Percentiles rank a stretch among this genome's conserved stretches.
Conservation (phyloP, 2,329 filamentous ascomycete genomes). For the Sphaerulina vaccinii region DNA sequence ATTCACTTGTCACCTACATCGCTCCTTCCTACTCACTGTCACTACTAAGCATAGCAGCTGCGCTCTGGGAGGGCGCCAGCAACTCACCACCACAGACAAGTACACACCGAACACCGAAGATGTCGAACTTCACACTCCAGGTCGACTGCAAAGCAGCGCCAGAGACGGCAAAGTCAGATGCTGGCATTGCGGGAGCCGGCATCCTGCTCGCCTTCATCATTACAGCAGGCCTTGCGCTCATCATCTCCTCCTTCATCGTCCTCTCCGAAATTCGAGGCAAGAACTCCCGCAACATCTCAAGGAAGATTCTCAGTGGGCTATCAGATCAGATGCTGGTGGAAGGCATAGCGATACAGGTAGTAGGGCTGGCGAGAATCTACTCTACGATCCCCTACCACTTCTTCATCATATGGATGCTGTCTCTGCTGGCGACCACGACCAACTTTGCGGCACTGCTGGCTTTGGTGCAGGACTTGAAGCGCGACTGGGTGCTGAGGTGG, state of each 20-base stretch:
- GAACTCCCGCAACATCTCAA: conserved; percentile 53
- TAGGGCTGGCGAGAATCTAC: conserved; percentile 60
- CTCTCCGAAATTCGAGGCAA: conserved; percentile 52
- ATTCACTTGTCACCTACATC: background rate
- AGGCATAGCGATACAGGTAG: conserved; percentile 65
- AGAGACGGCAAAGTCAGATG: conserved; percentile 49
- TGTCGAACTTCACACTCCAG: conserved; percentile 16
- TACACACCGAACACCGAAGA: conserved; percentile 1
- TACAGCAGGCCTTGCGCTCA: conserved; percentile 58
- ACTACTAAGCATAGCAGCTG: too few relatives aligned
- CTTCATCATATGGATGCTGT: conserved; percentile 69
- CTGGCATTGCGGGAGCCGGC: conserved; percentile 58
- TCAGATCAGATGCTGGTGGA: conserved; percentile 68
- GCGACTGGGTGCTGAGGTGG: conserved; percentile 67
- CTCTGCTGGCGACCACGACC: conserved; percentile 62
- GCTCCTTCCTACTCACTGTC: background rate
- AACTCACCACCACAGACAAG: background rate
- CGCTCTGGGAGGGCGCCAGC: too few relatives aligned
- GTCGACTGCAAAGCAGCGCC: conserved; percentile 49
- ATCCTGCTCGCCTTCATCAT: conserved; percentile 66
- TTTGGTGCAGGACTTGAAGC: conserved; percentile 63
- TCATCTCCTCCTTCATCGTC: conserved; percentile 57
- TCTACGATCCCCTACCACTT: conserved; percentile 66
- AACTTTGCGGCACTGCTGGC: conserved; percentile 66
- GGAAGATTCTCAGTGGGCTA: conserved; percentile 64